phyloP scores from a whole-genome alignment of 768 basidiomycete species.

The Mycena albidolilacea region DNA sequence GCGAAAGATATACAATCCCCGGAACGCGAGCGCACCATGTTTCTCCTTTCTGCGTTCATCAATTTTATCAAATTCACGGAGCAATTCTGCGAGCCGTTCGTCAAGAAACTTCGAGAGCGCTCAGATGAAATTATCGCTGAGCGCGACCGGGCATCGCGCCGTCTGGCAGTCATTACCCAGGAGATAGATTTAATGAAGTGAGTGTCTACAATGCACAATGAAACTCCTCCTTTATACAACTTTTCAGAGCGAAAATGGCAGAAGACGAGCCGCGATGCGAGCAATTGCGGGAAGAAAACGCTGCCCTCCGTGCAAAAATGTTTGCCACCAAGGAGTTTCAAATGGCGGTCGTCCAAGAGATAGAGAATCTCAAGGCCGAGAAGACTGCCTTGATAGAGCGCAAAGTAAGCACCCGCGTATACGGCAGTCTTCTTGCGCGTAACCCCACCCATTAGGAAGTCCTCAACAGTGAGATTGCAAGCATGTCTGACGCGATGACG shows the following conservation, averaged over 20 bases:
- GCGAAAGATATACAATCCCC: slow-evolving; percentile 82
- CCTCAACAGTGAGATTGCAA: slow-evolving; percentile 72
- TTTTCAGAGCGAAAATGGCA: slow-evolving; percentile 70
- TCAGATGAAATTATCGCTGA: slow-evolving; percentile 72
- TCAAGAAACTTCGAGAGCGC: slow-evolving; percentile 72
- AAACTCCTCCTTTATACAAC: slow-evolving; percentile 9
- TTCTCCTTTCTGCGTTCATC: slow-evolving; percentile 88
- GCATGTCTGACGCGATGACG: slow-evolving; percentile 71
- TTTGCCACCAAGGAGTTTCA: slow-evolving; percentile 80
- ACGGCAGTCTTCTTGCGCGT: slow-evolving; percentile 11
- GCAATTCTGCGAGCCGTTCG: slow-evolving; percentile 74
- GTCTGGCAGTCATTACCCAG: slow-evolving; percentile 64
- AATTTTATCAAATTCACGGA: slow-evolving; percentile 94
- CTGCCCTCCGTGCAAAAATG: slow-evolving; percentile 72
- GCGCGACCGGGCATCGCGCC: slow-evolving; percentile 69
- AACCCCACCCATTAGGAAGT: slow-evolving; percentile 60
- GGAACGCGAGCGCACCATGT: slow-evolving; percentile 80
- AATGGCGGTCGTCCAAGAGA: slow-evolving; percentile 69
- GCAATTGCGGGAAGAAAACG: slow-evolving; percentile 72
- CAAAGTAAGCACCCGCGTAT: slow-evolving; percentile 60
- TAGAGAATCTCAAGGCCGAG: slow-evolving; percentile 81
- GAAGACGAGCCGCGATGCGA: slow-evolving; percentile 81
- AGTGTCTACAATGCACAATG: slow-evolving; percentile 40
- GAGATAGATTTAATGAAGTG: slow-evolving; percentile 73
- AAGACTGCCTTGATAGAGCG: slow-evolving; percentile 74